Base-by-base conservation (phyloP, 2,329 filamentous ascomycete genomes). In the Fusarium sp. region DNA sequence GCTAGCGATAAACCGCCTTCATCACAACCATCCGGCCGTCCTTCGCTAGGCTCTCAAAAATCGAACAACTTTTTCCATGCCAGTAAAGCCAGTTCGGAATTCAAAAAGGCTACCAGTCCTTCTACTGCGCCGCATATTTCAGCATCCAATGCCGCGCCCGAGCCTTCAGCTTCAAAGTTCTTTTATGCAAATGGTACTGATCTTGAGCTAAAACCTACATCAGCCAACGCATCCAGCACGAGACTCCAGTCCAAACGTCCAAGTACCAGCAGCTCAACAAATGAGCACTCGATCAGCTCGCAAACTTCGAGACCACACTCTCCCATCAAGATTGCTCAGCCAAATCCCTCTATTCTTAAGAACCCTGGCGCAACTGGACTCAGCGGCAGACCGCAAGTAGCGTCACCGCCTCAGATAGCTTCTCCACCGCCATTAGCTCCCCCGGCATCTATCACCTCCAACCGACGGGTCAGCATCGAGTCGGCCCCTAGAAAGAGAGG, bases 1-100 rank as follows among this genome's bases (percentile, higher is more conserved):
- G 96, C 94, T 29, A 93, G 90, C 78, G 93, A 97, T 73, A 92
- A 87, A 41, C 90, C 87, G 73, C 80, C 83, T 74, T 54, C 74
- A 76, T 53, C 75, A 82, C 29, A 81, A 81, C 32, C 82, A 8
- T 45, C 70, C 7, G 32, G 54, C 81, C 74, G 80, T 43, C 77
- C 79, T 62, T 78, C 77, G 24, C 75, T 79, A n/a, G 77, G 82
- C 6, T 80, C 83, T 22, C 82, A 84, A 41, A 87, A 85, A 71
- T 77, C 80, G 43, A 73, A 83, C 83, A n/a, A 88, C 83, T 88
- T 89, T 70, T 85, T 88, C 74, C 87, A 89, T 64, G 86, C 87
- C 64, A 89, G 86, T 72, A 84, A 85, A 46, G 80, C 79, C 38
- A 78, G 79, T 13, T 68, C 84, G 54, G 81, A 83, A 15, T 77